A percentile compares a stretch with the other conserved stretches of the same genome.
Evolutionary conservation across 2,329 filamentous ascomycete species (phyloP).

Genomic region (Colletotrichum musicola): DNA sequence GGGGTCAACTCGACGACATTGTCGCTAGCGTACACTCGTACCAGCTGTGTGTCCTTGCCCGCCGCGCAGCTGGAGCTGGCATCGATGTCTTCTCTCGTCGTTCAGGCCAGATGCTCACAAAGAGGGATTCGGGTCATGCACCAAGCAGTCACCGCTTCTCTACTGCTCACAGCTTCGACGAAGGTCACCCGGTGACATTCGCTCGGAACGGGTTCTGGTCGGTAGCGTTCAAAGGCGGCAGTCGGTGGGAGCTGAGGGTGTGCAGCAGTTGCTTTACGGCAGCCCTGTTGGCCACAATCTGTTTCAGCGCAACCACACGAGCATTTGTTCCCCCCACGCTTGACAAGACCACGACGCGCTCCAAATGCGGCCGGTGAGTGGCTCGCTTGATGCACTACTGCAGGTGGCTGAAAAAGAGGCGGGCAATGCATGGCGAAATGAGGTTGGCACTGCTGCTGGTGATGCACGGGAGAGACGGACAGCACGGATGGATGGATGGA

Average conservation of each 20-base stretch:
- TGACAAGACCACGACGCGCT: conserved; percentile 1
- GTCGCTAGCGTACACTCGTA: not conserved
- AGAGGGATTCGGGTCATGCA: not conserved
- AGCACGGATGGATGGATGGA: not conserved
- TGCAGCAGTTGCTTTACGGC: conserved; percentile 16
- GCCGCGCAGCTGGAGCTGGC: too few relatives aligned
- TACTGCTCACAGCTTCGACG: not conserved
- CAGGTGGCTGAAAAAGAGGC: conserved; percentile 30
- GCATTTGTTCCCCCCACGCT: conserved; percentile 26
- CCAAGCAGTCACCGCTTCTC: conserved; percentile 23
- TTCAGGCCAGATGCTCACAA: conserved; percentile 3
- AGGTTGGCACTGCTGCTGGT: conserved; percentile 17
- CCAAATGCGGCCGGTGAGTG: conserved; percentile 20
- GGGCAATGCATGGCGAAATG: conserved; percentile 16
- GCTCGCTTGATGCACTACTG: conserved; percentile 36
- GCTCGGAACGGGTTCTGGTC: conserved; percentile 1
- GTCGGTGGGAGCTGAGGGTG: conserved; percentile 25
- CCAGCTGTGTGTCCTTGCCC: not conserved
- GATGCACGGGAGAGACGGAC: conserved; percentile 6
- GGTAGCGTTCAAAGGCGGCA: conserved; percentile 9
- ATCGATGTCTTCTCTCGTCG: not conserved
- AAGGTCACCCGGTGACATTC: conserved; percentile 26
- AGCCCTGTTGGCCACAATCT: conserved; percentile 32
- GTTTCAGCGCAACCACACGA: conserved; percentile 28
- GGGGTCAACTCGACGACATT: not conserved